A percentile compares a stretch with the other conserved stretches of the same genome.
Evolutionary conservation across 495 filamentous ascomycete species (phyloP).

Genomic region (Annulohypoxylon nitens): DNA sequence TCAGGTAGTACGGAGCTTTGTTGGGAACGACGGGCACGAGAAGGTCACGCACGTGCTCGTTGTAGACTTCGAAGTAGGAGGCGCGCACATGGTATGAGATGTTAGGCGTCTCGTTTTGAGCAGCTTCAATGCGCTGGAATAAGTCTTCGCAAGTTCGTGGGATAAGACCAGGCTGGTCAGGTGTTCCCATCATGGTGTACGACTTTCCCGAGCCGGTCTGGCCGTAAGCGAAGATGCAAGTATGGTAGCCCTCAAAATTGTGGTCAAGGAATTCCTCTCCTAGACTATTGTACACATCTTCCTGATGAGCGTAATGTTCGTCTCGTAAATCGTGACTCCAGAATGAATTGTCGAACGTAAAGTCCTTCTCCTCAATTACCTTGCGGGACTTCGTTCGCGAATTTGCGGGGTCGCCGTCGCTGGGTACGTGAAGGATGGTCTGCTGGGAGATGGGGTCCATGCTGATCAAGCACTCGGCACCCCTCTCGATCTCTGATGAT

Average conservation of each 20-base stretch:
- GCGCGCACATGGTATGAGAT: slow-evolving; percentile 97
- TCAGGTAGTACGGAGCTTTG: slow-evolving; percentile 89
- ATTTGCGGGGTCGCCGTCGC: slow-evolving; percentile 73
- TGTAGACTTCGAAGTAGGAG: slow-evolving; percentile 99
- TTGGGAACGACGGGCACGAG: slow-evolving; percentile 78
- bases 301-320: slow-evolving; percentile 73
- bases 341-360: slow-evolving; percentile 97
- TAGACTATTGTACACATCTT: slow-evolving; percentile 92
- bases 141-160: slow-evolving; percentile 97
- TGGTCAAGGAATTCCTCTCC: slow-evolving; percentile 98
- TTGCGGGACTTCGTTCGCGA: slow-evolving; percentile 77
- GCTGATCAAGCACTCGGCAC: slow-evolving; percentile 84
- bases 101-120: slow-evolving; percentile 78
- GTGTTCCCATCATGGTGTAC: slow-evolving; percentile 99
- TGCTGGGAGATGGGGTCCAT: slow-evolving; percentile 90
- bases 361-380: slow-evolving; percentile 85
- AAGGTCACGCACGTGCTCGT: slow-evolving; percentile 97
- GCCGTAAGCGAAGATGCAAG: slow-evolving; percentile 98
- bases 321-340: slow-evolving; percentile 88
- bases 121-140: slow-evolving; percentile 91
- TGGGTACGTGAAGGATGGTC: slow-evolving; percentile 81
- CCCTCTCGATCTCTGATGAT: slow-evolving; percentile 78
- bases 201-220: slow-evolving; percentile 98
- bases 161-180: slow-evolving; percentile 86
- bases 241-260: slow-evolving; percentile 99